These are phyloP conservation scores for Sphaerobolus stellatus DNA, from an alignment of 1,284 basidiomycete genomes.

Conservation along the genomic window DNA sequence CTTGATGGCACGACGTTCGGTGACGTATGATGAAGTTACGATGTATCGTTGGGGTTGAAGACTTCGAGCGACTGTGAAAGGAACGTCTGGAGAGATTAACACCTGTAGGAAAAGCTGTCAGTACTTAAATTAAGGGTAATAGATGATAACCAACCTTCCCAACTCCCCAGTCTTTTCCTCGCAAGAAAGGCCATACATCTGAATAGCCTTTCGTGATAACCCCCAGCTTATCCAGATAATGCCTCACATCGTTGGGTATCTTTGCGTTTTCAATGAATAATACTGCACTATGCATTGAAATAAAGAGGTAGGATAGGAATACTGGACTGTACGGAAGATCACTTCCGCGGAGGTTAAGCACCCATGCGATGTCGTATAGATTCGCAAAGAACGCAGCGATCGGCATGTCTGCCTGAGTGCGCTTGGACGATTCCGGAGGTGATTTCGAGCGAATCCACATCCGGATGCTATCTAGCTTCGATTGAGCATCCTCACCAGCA, in stretches of 20 bases:
- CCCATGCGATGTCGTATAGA: constrained; percentile 68
- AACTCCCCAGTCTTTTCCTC: constrained; percentile 69
- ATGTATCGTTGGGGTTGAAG: constrained; percentile 76
- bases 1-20: constrained; percentile 85
- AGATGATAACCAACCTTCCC: constrained; percentile 53
- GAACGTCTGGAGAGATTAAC: constrained; percentile 67
- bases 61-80: constrained; percentile 78
- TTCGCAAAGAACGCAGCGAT: constrained; percentile 66
- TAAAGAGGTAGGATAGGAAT: constrained; percentile 81
- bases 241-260: constrained; percentile 49
- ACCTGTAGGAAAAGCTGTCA: constrained; percentile 38
- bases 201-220: constrained; percentile 69
- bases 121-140: not conserved
- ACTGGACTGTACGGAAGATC: constrained; percentile 89
- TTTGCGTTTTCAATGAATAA: constrained; percentile 72
- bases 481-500: constrained; percentile 55
- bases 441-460: constrained; percentile 59
- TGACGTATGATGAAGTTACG: constrained; percentile 64
- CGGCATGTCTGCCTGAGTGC: constrained; percentile 63
- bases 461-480: constrained; percentile 58
- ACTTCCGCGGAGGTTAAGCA: constrained; percentile 80
- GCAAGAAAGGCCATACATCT: constrained; percentile 75
- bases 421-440: constrained; percentile 56
- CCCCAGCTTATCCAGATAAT: constrained; percentile 59
- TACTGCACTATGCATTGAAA: constrained; percentile 58